These are phyloP conservation scores for Tephrocybe sp. DNA, from an alignment of 768 basidiomycete genomes.

Conservation along the genomic window DNA sequence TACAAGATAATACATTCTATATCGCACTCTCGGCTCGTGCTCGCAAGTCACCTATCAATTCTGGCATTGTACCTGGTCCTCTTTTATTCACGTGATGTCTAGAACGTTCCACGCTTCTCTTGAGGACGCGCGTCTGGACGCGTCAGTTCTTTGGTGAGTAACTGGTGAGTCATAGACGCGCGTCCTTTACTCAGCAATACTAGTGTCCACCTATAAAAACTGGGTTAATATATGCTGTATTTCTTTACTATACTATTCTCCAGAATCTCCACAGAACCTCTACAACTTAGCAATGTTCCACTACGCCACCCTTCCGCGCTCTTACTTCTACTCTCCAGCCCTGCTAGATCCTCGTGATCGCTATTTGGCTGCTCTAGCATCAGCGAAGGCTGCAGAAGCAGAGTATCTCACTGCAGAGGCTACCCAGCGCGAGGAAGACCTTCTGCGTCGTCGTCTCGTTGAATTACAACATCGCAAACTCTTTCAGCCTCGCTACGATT, in stretches of 20 bases:
- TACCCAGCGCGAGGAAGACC: conserved; percentile 28
- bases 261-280: not conserved
- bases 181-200: conserved; percentile 15
- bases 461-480: conserved; percentile 18
- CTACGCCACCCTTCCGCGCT: conserved; percentile 4
- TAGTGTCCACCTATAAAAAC: conserved; percentile 20
- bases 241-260: conserved; percentile 1
- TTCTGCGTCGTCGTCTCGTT: conserved; percentile 22
- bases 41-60: no score
- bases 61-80: no score
- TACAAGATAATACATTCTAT: no score
- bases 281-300: conserved; percentile 16
- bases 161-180: conserved; percentile 19
- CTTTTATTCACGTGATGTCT: conserved; percentile 1
- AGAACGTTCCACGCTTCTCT: conserved; percentile 14
- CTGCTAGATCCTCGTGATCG: conserved; percentile 25
- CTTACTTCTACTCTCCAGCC: conserved; percentile 6
- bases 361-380: conserved; percentile 34
- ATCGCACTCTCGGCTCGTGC: no score
- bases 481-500: conserved; percentile 5
- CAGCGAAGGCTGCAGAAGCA: conserved; percentile 33
- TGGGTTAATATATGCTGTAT: not conserved
- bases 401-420: conserved; percentile 34
- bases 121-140: conserved; percentile 17
- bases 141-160: conserved; percentile 9